Conservation (phyloP, 192 early-diverging fungal genomes). For the Geranomyces variabilis region DNA sequence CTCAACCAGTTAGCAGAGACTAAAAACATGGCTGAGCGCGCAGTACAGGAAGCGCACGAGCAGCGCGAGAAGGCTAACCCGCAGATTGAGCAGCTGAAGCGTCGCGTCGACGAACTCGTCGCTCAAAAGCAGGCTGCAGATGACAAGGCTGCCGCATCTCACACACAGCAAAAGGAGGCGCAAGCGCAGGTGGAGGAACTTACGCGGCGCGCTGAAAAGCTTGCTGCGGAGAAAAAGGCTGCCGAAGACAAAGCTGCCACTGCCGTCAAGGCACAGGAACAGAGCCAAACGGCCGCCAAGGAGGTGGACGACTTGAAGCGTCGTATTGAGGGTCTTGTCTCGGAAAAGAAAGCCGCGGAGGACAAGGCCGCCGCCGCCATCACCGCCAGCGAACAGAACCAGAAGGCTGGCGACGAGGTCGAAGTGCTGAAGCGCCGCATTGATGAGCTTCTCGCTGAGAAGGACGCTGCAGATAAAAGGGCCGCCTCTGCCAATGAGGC, state of each 20-base stretch:
- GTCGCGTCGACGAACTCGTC: background rate
- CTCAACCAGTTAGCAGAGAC: no score
- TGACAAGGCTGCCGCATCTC: background rate
- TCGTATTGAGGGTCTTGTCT: background rate
- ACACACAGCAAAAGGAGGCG: background rate
- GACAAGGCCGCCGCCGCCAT: background rate
- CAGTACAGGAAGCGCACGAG: background rate
- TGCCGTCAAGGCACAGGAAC: background rate
- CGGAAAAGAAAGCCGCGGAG: background rate
- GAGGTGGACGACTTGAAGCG: background rate
- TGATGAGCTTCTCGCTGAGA: background rate
- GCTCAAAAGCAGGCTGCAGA: background rate
- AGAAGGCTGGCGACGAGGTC: background rate
- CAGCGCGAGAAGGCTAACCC: constrained; percentile 2
- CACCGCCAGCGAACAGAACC: background rate
- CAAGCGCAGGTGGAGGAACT: background rate
- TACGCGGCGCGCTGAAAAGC: background rate
- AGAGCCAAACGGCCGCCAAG: background rate
- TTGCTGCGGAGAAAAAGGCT: background rate
- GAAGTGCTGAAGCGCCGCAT: background rate
- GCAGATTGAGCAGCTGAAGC: background rate
- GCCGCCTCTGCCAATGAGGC: background rate
- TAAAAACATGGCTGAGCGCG: no score
- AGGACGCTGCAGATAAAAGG: background rate
- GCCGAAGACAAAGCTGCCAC: background rate